A percentile compares a stretch with the other conserved stretches of the same genome.
phyloP scores from a whole-genome alignment of 169 alveolate species.

The Cryptosporidium ubiquitum region DNA sequence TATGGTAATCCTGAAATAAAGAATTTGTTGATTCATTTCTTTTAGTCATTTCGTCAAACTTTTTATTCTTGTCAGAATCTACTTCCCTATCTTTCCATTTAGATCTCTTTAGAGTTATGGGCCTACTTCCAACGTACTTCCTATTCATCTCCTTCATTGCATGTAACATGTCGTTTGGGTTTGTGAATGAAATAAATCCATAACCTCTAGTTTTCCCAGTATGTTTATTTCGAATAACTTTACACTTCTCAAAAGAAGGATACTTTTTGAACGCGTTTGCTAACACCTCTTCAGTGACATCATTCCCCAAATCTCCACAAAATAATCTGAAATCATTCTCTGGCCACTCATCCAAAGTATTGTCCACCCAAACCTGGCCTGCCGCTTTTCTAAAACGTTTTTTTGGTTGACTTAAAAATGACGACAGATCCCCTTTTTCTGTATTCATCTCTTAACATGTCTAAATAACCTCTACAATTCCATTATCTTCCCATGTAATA shows the following conservation, averaged over 20 bases:
- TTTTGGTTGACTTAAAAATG: slow-evolving; percentile 4
- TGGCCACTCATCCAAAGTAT: slow-evolving; percentile 97
- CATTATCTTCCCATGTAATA: not conserved
- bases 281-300: slow-evolving; percentile 95
- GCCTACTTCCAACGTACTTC: slow-evolving; percentile 94
- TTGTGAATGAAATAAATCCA: slow-evolving; percentile 93
- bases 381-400: slow-evolving; percentile 94
- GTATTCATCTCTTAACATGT: not conserved
- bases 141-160: slow-evolving; percentile 96
- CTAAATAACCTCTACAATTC: not conserved
- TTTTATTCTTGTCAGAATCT: slow-evolving; percentile 82
- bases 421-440: not conserved
- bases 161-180: slow-evolving; percentile 91
- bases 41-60: slow-evolving; percentile 45
- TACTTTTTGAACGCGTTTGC: slow-evolving; percentile 96
- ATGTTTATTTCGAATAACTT: slow-evolving; percentile 91
- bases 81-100: slow-evolving; percentile 93
- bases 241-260: slow-evolving; percentile 91
- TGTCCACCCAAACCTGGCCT: slow-evolving; percentile 96
- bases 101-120: slow-evolving; percentile 90
- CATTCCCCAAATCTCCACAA: slow-evolving; percentile 97
- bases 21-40: not conserved
- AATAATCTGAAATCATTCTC: slow-evolving; percentile 96
- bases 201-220: slow-evolving; percentile 96
- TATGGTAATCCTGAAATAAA: not conserved